A percentile compares a stretch with the other conserved stretches of the same genome.
phyloP scores from a whole-genome alignment of 2,329 filamentous ascomycete species.

The Aspergillus fijiensis region DNA sequence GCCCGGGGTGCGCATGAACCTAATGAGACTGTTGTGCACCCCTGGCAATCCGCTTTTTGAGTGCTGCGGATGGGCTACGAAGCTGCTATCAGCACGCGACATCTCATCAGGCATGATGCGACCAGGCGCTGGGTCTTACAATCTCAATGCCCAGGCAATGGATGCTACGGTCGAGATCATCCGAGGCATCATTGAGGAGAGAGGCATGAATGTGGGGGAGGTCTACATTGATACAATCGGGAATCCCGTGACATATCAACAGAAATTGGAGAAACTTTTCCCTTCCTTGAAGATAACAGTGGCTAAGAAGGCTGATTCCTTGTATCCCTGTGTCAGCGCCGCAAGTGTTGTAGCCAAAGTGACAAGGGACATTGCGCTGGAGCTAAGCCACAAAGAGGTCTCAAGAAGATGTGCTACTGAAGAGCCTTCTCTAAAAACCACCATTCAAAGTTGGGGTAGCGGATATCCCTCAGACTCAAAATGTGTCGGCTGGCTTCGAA shows the following conservation, averaged over 20 bases:
- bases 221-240: constrained; percentile 97
- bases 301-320: constrained; percentile 85
- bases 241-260: constrained; percentile 77
- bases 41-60: constrained; percentile 56
- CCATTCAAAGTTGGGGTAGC: constrained; percentile 70
- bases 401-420: constrained; percentile 30
- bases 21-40: constrained; percentile 73
- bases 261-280: constrained; percentile 78
- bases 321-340: constrained; percentile 90
- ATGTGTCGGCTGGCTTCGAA: constrained; percentile 77
- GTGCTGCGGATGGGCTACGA: constrained; percentile 80
- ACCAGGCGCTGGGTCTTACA: constrained; percentile 61
- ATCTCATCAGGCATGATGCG: constrained; percentile 77
- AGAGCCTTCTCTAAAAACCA: constrained; percentile 29
- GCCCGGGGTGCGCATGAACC: constrained; percentile 69
- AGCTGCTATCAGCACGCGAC: constrained; percentile 77
- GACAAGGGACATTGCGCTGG: constrained; percentile 84
- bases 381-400: constrained; percentile 67
- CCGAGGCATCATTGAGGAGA: constrained; percentile 66
- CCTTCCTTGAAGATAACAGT: constrained; percentile 73
- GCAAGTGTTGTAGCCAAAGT: constrained; percentile 96
- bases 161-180: constrained; percentile 87
- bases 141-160: constrained; percentile 94
- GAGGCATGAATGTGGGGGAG: constrained; percentile 77
- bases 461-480: constrained; percentile 88